Evolutionary conservation across 371 early-diverging fungal species (phyloP).

Genomic region (Scutellospora calospora): DNA sequence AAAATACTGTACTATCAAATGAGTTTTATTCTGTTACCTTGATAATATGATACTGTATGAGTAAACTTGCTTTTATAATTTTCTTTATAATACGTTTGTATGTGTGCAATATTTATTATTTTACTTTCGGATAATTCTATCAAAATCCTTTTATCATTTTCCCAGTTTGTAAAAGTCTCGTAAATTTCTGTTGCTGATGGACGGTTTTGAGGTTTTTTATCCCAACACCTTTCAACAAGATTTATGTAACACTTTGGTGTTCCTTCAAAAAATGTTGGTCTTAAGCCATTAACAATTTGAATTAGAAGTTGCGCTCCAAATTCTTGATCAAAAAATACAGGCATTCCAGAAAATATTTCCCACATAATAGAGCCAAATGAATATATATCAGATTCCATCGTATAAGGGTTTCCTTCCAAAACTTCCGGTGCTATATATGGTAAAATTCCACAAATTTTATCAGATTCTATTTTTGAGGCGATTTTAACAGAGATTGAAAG

Average conservation of each 20-base stretch:
- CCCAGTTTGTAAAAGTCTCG: no score
- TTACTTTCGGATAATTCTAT: no score
- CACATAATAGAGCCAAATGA: constrained; percentile 25
- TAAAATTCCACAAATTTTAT: constrained; percentile 22
- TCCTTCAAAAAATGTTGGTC: neutral
- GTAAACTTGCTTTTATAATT: no score
- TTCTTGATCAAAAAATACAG: neutral
- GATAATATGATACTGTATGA: no score
- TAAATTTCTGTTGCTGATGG: neutral
- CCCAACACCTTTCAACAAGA: constrained; percentile 6
- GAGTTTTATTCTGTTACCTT: no score
- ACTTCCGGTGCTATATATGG: constrained; percentile 37
- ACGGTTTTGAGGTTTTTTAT: neutral
- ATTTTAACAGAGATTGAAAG: neutral
- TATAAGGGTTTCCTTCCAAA: neutral
- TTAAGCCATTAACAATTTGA: constrained; percentile 3
- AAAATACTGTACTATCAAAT: no score
- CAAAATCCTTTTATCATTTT: no score
- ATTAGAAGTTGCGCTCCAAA: neutral
- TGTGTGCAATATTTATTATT: no score
- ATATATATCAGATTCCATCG: constrained; percentile 9
- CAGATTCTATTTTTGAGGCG: neutral
- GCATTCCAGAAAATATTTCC: neutral
- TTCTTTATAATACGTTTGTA: no score
- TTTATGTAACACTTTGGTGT: neutral